phyloP scores from a whole-genome alignment of 1,284 basidiomycete species.

The Ceratobasidium sp. region DNA sequence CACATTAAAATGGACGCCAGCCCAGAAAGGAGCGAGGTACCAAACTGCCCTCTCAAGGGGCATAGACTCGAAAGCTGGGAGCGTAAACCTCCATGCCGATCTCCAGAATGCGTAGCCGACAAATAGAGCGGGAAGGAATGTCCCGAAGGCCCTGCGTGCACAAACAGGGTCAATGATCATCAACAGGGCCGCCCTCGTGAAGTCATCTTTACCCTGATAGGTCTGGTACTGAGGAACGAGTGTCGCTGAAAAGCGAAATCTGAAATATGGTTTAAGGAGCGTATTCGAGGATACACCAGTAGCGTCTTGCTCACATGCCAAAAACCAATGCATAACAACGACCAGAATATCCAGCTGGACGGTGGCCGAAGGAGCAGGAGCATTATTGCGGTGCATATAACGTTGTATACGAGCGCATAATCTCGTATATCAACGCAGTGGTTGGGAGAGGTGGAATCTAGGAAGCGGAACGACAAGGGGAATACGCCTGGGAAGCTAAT shows the following conservation, averaged over 20 bases:
- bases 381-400: slow-evolving; percentile 70
- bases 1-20: slow-evolving; percentile 58
- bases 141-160: slow-evolving; percentile 65
- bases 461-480: slow-evolving; percentile 68
- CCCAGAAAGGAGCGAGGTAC: slow-evolving; percentile 84
- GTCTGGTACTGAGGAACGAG: slow-evolving; percentile 72
- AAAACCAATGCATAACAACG: slow-evolving; percentile 83
- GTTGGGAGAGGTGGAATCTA: slow-evolving; percentile 56
- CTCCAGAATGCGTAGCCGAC: slow-evolving; percentile 85
- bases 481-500: slow-evolving; percentile 80
- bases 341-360: slow-evolving; percentile 78
- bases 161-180: background rate
- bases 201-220: slow-evolving; percentile 59
- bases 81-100: slow-evolving; percentile 75
- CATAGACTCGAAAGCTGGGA: slow-evolving; percentile 73
- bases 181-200: background rate
- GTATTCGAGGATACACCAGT: background rate
- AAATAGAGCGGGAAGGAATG: slow-evolving; percentile 83
- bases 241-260: slow-evolving; percentile 81
- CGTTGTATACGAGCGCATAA: slow-evolving; percentile 75
- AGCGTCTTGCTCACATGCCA: slow-evolving; percentile 68
- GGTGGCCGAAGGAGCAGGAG: slow-evolving; percentile 80
- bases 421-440: slow-evolving; percentile 77
- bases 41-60: slow-evolving; percentile 79
- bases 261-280: background rate